Conservation (phyloP, 345 rosid genomes). For the Murraya paniculata region DNA sequence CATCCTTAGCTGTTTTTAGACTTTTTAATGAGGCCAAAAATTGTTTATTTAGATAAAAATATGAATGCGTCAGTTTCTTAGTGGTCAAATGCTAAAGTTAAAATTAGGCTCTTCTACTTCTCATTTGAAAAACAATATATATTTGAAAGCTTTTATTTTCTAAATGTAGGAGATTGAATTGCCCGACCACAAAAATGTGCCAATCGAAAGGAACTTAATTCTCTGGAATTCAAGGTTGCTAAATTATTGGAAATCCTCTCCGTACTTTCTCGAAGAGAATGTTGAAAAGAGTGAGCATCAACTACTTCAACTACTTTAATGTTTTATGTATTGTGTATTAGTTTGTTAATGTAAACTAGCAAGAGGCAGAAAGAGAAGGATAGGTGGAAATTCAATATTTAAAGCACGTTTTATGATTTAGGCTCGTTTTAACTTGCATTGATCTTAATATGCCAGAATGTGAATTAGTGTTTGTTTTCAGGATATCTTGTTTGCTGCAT, state of each 20-base stretch:
- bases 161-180: conserved; percentile 46
- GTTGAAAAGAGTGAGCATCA: conserved; percentile 31
- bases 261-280: conserved; percentile 48
- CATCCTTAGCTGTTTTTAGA: neutral
- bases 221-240: conserved; percentile 34
- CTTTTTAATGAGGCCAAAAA: neutral
- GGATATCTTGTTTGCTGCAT: neutral
- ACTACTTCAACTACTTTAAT: neutral
- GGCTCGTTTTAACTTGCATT: neutral
- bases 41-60: neutral
- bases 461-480: neutral
- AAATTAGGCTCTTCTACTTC: neutral
- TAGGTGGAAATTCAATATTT: neutral
- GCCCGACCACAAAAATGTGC: conserved; percentile 32
- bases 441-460: neutral
- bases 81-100: no score
- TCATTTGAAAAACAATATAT: no score
- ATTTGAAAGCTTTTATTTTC: neutral
- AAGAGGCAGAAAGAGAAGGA: neutral
- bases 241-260: conserved; percentile 49
- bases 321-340: no score
- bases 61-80: neutral
- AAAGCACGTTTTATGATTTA: neutral
- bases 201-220: conserved; percentile 35
- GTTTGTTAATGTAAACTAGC: neutral